These are phyloP conservation scores for Geranomyces variabilis DNA, from an alignment of 192 early-diverging fungal species.

Conservation along the genomic window DNA sequence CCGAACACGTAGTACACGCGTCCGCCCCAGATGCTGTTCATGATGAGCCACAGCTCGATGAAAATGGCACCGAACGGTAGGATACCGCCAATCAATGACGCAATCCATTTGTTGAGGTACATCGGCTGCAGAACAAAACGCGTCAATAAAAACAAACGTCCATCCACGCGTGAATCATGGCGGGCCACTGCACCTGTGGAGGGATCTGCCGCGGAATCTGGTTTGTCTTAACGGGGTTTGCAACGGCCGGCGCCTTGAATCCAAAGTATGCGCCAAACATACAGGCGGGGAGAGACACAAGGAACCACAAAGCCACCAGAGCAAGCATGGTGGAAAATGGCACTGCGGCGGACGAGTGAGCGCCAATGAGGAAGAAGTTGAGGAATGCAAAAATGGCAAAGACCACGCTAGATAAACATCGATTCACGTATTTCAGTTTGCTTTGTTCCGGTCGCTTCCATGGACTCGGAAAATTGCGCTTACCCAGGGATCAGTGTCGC, in stretches of 20 bases:
- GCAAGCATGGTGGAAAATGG: slow-evolving; percentile 86
- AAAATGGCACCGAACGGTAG: slow-evolving; percentile 72
- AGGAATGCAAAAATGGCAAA: slow-evolving; percentile 68
- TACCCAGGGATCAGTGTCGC: slow-evolving; percentile 82
- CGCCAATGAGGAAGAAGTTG: slow-evolving; percentile 86
- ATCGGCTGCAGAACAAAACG: slow-evolving; percentile 50
- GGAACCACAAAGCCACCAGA: slow-evolving; percentile 78
- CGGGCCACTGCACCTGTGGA: slow-evolving; percentile 52
- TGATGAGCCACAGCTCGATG: slow-evolving; percentile 66
- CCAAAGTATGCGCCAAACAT: slow-evolving; percentile 88
- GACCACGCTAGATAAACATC: slow-evolving; percentile 45
- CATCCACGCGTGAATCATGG: background rate
- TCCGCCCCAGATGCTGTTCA: slow-evolving; percentile 61
- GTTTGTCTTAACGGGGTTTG: slow-evolving; percentile 78
- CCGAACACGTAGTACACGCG: slow-evolving; percentile 65
- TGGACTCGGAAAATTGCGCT: slow-evolving; percentile 10
- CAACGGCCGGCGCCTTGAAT: slow-evolving; percentile 61
- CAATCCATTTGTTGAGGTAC: slow-evolving; percentile 64
- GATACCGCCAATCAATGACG: slow-evolving; percentile 69
- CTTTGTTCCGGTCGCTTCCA: background rate
- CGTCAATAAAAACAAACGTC: background rate
- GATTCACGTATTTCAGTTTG: background rate
- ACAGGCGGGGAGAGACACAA: slow-evolving; percentile 77
- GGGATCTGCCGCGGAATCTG: slow-evolving; percentile 93
- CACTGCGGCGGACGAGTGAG: slow-evolving; percentile 85